Conservation (phyloP, 768 basidiomycete genomes). For the Rhizopogon roseolus region DNA sequence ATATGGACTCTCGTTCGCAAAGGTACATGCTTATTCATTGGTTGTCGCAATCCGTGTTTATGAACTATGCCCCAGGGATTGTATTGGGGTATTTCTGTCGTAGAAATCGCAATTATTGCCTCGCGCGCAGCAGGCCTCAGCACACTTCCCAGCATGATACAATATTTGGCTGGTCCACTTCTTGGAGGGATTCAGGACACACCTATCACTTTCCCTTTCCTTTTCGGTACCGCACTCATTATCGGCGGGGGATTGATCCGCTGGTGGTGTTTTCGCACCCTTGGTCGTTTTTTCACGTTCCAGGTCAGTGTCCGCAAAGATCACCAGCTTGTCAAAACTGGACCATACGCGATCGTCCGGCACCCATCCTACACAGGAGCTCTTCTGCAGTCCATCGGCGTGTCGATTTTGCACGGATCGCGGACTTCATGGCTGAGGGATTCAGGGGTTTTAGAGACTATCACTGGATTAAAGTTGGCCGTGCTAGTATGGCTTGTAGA, state of each 20-base stretch:
- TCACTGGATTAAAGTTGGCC: constrained; percentile 1
- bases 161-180: background rate
- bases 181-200: background rate
- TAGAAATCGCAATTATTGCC: background rate
- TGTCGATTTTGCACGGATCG: constrained; percentile 1
- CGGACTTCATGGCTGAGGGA: constrained; percentile 10
- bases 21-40: background rate
- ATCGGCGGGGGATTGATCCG: constrained; percentile 17
- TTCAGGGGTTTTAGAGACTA: constrained; percentile 5
- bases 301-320: constrained; percentile 16
- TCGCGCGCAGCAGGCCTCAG: background rate
- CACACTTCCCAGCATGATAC: background rate
- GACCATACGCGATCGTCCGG: constrained; percentile 25
- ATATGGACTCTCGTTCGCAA: background rate
- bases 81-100: background rate
- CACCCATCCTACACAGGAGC: constrained; percentile 26
- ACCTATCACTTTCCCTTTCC: constrained; percentile 8
- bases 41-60: background rate
- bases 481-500: background rate
- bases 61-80: background rate
- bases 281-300: constrained; percentile 26
- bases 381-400: constrained; percentile 5
- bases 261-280: constrained; percentile 17
- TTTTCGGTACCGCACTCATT: constrained; percentile 14
- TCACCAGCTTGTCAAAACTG: constrained; percentile 23